Conservation (phyloP, 805 yeast genomes). For the Lipomyces chichibuensis region DNA sequence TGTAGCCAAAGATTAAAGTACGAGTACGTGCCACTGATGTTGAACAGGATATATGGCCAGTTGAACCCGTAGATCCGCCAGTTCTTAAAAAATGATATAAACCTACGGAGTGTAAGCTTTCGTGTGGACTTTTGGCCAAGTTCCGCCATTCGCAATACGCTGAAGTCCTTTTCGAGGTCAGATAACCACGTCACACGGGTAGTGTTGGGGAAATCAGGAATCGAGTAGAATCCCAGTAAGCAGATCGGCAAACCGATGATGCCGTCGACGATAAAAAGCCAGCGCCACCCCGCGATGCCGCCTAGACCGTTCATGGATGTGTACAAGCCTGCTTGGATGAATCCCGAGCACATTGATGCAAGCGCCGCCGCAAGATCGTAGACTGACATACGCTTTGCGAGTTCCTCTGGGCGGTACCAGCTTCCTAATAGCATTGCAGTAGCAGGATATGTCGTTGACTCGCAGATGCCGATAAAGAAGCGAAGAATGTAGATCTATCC, state of each 20-base stretch:
- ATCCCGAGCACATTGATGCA: conserved; percentile 52
- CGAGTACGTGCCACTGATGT: conserved; percentile 2
- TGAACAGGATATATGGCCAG: conserved; percentile 20
- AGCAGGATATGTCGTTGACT: conserved; percentile 66
- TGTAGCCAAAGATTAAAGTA: conserved; percentile 21
- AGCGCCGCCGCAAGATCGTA: conserved; percentile 48
- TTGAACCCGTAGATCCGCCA: conserved; percentile 20
- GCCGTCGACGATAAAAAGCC: conserved; percentile 54
- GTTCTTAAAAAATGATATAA: conserved; percentile 6
- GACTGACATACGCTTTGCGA: conserved; percentile 49
- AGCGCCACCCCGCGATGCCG: conserved; percentile 45
- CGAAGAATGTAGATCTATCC: conserved; percentile 58
- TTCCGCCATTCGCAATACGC: conserved; percentile 12
- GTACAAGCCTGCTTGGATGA: conserved; percentile 55
- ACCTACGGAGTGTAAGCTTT: conserved; percentile 8
- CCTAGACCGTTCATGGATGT: conserved; percentile 30
- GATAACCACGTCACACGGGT: conserved; percentile 12
- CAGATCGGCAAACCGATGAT: conserved; percentile 49
- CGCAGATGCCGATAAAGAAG: conserved; percentile 69
- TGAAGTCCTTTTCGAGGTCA: conserved; percentile 11
- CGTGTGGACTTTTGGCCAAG: conserved; percentile 10
- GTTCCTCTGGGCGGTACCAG: conserved; percentile 60
- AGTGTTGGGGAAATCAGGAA: conserved; percentile 47
- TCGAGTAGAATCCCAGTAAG: conserved; percentile 46
- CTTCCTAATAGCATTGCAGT: conserved; percentile 50